Conservation (phyloP, 768 basidiomycete genomes). For the Leccinum olivaceopallidum region DNA sequence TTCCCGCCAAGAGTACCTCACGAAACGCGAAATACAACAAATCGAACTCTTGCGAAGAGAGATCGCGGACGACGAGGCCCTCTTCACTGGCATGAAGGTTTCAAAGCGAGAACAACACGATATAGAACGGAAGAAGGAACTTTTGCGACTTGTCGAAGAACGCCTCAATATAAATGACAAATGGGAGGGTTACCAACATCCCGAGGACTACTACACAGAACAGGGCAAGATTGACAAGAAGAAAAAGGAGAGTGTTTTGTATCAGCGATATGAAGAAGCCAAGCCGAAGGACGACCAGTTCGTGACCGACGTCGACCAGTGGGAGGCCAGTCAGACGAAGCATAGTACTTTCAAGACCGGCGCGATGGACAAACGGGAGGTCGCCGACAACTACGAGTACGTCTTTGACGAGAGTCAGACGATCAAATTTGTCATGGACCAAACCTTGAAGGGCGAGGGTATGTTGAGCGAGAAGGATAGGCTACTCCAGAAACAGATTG, state of each 20-base stretch:
- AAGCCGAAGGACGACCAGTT: constrained; percentile 93
- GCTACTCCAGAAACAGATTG: constrained; percentile 82
- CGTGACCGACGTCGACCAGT: constrained; percentile 95
- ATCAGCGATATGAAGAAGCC: constrained; percentile 93
- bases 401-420: constrained; percentile 98
- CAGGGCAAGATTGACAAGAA: constrained; percentile 98
- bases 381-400: constrained; percentile 90
- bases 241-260: constrained; percentile 90
- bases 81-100: constrained; percentile 90
- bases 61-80: constrained; percentile 90
- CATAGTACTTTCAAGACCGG: constrained; percentile 90
- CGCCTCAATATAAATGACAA: constrained; percentile 93
- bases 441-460: constrained; percentile 63
- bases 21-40: constrained; percentile 95
- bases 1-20: constrained; percentile 93
- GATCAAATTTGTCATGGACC: constrained; percentile 92
- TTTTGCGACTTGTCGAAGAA: constrained; percentile 90
- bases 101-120: constrained; percentile 80
- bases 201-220: constrained; percentile 97
- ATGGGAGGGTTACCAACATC: constrained; percentile 93
- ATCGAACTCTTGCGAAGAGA: constrained; percentile 91
- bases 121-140: constrained; percentile 89
- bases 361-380: constrained; percentile 83
- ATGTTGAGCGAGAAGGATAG: constrained; percentile 83
- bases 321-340: constrained; percentile 90